Base-by-base conservation (phyloP, 2,329 filamentous ascomycete species). In the Xylariaceae sp. region DNA sequence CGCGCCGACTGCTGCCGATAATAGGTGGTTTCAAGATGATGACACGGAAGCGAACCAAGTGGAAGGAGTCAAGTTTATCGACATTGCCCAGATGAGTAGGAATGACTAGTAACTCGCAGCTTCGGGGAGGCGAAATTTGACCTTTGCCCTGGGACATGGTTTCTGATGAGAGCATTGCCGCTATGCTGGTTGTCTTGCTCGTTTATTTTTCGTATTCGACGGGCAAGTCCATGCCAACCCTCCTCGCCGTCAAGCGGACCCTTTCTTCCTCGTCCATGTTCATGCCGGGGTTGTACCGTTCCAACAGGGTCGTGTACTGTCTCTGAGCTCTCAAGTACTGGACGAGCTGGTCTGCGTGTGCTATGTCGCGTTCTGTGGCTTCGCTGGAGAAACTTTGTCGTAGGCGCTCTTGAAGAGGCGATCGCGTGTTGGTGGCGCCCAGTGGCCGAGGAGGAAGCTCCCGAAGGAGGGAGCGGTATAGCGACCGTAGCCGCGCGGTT, bases 221-320 rank as follows among this genome's bases (percentile, higher is more conserved):
- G 0, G 91, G 91, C 65, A 97, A 62, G 65, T 96, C 78, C 85
- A 96, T 89, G 15, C 91, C 93, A 31, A 97, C 89, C 60, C 87
- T 79, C 65, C 89, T 73, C 8, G 93, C 93, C 40, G 87, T 86
- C 69, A 96, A 69, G 43, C 88, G 71, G 32, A 96, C 82, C 46
- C 87, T 76, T 70, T 97, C 90, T 66, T 94, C 82, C 61, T 82
- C 84, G 51, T 85, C 81, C 84, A 95, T 87, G 52, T 80, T 79
- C 81, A 94, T 88, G 15, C 90, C 89, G 0, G 89, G 89, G 64
- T 97, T 97, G 67, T 98, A 97, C 54, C 90, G 77, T 67, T 96
- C 90, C 29, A 97, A 64, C 33, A 97, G 69, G 13, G 80, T 83
- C 19, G 80, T 77, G 63, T 97, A 96, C 61, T 79, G 79, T 39